Conservation (phyloP, 208 protist genomes). For the Wallacemonas sp. region DNA sequence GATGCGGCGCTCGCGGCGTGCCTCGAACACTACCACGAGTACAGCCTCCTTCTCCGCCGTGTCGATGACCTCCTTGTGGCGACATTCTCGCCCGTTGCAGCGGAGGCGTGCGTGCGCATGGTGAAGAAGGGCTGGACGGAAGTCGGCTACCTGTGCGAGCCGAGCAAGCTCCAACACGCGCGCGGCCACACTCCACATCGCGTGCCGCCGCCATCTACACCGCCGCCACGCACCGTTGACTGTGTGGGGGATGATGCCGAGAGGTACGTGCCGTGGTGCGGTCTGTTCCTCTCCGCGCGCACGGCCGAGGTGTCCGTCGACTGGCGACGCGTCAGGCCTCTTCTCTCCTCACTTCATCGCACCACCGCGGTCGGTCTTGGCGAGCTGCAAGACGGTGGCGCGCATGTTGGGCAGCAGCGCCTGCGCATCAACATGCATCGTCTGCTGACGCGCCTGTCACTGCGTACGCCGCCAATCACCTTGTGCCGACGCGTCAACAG, state of each 20-base stretch:
- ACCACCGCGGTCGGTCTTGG: neutral
- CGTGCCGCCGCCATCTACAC: constrained; percentile 14
- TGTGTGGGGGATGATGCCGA: neutral
- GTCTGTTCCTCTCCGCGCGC: constrained; percentile 38
- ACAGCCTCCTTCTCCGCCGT: constrained; percentile 56
- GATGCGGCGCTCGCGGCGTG: constrained; percentile 24
- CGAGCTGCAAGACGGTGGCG: neutral
- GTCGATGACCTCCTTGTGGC: constrained; percentile 79
- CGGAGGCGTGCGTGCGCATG: constrained; percentile 34
- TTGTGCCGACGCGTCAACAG: constrained; percentile 57
- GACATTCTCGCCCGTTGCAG: constrained; percentile 49
- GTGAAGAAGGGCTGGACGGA: constrained; percentile 46
- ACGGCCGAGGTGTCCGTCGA: constrained; percentile 60
- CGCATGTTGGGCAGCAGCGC: constrained; percentile 11
- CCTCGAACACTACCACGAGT: constrained; percentile 34
- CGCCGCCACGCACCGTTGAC: neutral
- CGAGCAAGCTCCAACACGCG: constrained; percentile 20
- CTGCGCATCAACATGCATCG: constrained; percentile 30
- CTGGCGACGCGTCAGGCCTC: constrained; percentile 41
- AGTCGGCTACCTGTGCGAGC: constrained; percentile 49
- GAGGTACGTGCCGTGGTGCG: constrained; percentile 52
- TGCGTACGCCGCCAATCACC: constrained; percentile 44
- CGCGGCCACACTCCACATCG: neutral
- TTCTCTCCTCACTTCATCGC: constrained; percentile 21
- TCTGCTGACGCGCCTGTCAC: constrained; percentile 34